These are phyloP conservation scores for Ophiostoma novo-ulmi DNA, from an alignment of 2,329 filamentous ascomycete genomes.

Conservation along the genomic window DNA sequence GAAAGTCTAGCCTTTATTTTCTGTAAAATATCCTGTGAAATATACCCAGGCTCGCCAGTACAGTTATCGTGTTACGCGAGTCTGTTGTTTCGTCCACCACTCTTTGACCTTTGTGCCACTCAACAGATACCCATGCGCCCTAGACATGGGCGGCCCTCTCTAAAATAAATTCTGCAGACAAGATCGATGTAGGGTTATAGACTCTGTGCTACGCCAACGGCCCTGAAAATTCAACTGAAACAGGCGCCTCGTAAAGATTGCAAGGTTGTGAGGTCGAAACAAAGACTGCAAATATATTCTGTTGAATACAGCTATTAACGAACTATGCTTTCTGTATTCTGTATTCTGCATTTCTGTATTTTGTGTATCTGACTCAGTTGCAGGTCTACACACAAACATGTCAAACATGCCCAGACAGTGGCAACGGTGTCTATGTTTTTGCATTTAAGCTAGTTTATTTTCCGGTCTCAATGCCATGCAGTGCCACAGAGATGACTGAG, in stretches of 20 bases:
- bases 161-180: neutral
- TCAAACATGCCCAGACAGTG: neutral
- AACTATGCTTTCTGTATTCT: neutral
- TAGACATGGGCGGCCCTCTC: neutral
- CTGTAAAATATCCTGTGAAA: neutral
- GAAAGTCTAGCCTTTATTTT: neutral
- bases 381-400: slow-evolving; percentile 5
- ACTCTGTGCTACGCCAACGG: slow-evolving; percentile 17
- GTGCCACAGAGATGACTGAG: slow-evolving; percentile 19
- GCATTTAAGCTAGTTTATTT: slow-evolving; percentile 19
- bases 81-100: neutral
- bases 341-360: neutral
- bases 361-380: slow-evolving; percentile 17
- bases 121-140: slow-evolving; percentile 8
- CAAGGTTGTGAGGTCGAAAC: neutral
- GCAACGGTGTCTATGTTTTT: slow-evolving; percentile 7
- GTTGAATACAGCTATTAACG: too few relatives aligned
- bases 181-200: neutral
- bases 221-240: slow-evolving; percentile 20
- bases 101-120: slow-evolving; percentile 19
- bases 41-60: neutral
- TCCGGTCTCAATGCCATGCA: slow-evolving; percentile 20
- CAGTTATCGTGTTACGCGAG: neutral
- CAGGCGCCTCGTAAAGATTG: slow-evolving; percentile 10
- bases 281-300: neutral